Conservation (phyloP, 257 asterid genomes). For the Lycium barbarum region DNA sequence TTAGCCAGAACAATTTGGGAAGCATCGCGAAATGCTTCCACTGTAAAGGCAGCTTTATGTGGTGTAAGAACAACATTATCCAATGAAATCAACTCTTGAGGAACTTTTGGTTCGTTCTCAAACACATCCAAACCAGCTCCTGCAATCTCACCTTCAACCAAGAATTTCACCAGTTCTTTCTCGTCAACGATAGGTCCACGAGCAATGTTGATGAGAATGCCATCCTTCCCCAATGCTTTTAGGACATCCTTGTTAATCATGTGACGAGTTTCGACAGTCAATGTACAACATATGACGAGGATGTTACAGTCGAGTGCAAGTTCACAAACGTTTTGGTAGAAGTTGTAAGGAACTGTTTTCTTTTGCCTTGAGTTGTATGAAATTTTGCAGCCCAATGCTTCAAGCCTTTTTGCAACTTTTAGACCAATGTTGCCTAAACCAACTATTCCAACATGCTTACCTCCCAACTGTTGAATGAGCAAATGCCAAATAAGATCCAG, state of each 20-base stretch:
- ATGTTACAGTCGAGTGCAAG: slow-evolving; percentile 40
- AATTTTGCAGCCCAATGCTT: slow-evolving; percentile 50
- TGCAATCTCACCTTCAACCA: slow-evolving; percentile 53
- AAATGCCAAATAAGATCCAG: neutral
- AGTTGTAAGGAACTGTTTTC: slow-evolving; percentile 34
- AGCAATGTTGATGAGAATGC: slow-evolving; percentile 43
- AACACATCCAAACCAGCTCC: slow-evolving; percentile 79
- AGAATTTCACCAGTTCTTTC: slow-evolving; percentile 41
- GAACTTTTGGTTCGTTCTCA: slow-evolving; percentile 58
- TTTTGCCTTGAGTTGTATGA: slow-evolving; percentile 49
- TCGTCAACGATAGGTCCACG: slow-evolving; percentile 33
- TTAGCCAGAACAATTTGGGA: slow-evolving; percentile 52
- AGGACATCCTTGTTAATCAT: slow-evolving; percentile 43
- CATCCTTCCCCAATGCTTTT: slow-evolving; percentile 45
- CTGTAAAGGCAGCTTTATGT: no score
- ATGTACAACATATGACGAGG: slow-evolving; percentile 41
- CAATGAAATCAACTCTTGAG: slow-evolving; percentile 40
- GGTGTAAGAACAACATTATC: no score
- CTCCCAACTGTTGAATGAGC: slow-evolving; percentile 30
- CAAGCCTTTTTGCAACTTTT: slow-evolving; percentile 41
- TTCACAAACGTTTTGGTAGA: slow-evolving; percentile 31
- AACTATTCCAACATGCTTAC: slow-evolving; percentile 42
- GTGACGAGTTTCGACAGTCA: slow-evolving; percentile 40
- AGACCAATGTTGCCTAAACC: slow-evolving; percentile 46
- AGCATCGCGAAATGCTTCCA: slow-evolving; percentile 36